Conservation (phyloP, 495 filamentous ascomycete species). For the Pseudomonodictys pantanalensis region DNA sequence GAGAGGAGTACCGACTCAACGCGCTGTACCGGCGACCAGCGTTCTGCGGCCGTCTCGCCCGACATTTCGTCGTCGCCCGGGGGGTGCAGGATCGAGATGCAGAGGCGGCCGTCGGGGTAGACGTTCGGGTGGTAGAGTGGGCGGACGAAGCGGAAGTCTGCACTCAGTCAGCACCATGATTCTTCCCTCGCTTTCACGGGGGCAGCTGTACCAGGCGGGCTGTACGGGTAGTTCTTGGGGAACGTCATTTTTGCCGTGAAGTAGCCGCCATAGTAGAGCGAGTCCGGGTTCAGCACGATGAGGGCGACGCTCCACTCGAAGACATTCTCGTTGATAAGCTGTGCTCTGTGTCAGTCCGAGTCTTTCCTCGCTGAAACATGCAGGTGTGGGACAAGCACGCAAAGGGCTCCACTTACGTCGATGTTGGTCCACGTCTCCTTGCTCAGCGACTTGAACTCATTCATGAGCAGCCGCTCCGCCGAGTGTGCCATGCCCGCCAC, state of each 20-base stretch:
- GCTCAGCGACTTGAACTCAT: constrained; percentile 76
- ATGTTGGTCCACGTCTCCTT: constrained; percentile 94
- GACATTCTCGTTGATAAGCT: constrained; percentile 70
- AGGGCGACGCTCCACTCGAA: constrained; percentile 84
- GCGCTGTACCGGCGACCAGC: constrained; percentile 89
- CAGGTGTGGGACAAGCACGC: neutral
- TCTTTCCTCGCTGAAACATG: constrained; percentile 10
- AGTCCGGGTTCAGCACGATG: constrained; percentile 88
- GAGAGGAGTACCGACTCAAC: constrained; percentile 93
- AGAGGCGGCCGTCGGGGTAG: constrained; percentile 83
- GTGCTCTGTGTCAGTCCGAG: constrained; percentile 34
- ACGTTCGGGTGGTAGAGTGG: constrained; percentile 92
- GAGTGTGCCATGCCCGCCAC: constrained; percentile 29
- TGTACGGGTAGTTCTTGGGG: constrained; percentile 82
- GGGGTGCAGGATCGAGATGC: constrained; percentile 93
- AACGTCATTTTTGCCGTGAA: constrained; percentile 88
- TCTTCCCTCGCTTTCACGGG: neutral
- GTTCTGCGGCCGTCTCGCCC: constrained; percentile 81
- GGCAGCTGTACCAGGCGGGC: constrained; percentile 61
- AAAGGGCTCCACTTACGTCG: constrained; percentile 58
- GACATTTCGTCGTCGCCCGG: constrained; percentile 91
- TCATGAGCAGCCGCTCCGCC: constrained; percentile 82
- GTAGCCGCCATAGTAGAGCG: constrained; percentile 87
- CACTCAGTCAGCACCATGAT: neutral
- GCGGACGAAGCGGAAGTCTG: constrained; percentile 77